phyloP scores from a whole-genome alignment of 1,139 yeast species.

The Yamadazyma aaseri region DNA sequence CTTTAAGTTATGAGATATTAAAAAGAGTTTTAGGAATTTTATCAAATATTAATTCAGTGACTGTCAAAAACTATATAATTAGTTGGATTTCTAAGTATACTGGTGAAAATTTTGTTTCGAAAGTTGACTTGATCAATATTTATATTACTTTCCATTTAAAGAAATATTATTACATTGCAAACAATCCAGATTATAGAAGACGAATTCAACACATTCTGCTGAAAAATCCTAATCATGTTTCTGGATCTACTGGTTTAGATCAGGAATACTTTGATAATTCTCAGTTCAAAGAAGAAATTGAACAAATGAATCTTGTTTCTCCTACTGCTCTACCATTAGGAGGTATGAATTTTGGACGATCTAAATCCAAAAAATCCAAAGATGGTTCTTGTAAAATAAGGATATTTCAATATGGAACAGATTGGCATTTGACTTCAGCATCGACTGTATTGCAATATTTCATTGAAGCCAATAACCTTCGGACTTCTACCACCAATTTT shows the following conservation, averaged over 20 bases:
- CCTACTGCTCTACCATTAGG: conserved; percentile 13
- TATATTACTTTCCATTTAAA: conserved; percentile 64
- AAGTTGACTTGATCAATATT: conserved; percentile 57
- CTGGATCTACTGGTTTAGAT: conserved; percentile 10
- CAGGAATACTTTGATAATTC: conserved; percentile 21
- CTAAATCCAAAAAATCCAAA: conserved; percentile 14
- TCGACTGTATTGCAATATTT: conserved; percentile 57
- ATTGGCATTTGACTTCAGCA: conserved; percentile 78
- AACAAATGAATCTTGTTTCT: conserved; percentile 13
- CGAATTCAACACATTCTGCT: too few species aligned
- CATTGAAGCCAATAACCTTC: conserved; percentile 49
- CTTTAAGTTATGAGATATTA: conserved; percentile 60
- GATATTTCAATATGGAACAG: conserved; percentile 65
- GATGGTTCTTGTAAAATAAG: conserved; percentile 44
- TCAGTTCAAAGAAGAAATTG: conserved; percentile 18
- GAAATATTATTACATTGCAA: conserved; percentile 35
- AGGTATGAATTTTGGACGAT: conserved; percentile 5
- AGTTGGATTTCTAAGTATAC: conserved; percentile 58
- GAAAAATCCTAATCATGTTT: background rate
- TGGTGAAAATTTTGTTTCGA: conserved; percentile 36
- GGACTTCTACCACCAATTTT: conserved; percentile 40
- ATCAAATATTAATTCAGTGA: conserved; percentile 45
- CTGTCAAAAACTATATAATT: conserved; percentile 44
- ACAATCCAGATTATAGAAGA: conserved; percentile 28
- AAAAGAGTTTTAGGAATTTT: conserved; percentile 67